Conservation (phyloP, 345 rosid species). For the Salix arbutifolia region DNA sequence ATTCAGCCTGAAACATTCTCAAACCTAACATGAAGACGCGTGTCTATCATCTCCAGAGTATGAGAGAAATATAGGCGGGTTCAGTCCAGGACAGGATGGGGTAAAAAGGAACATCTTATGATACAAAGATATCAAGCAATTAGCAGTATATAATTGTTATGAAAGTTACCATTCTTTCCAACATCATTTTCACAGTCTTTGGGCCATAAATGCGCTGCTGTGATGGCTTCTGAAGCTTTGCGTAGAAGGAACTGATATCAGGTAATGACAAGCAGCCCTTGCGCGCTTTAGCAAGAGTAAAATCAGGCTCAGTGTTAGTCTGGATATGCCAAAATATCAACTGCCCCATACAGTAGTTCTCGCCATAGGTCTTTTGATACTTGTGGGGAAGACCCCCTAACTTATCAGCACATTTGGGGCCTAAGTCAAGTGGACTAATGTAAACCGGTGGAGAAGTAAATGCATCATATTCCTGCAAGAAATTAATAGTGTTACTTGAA, state of each 20-base stretch:
- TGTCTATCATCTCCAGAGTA: not conserved
- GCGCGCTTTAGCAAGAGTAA: constrained; percentile 57
- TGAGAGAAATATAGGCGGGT: not conserved
- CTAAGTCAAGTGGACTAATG: constrained; percentile 90
- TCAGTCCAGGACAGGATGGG: not conserved
- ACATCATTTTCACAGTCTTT: constrained; percentile 59
- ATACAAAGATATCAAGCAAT: not conserved
- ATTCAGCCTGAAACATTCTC: not conserved
- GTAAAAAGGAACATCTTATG: not conserved
- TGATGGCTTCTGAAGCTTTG: constrained; percentile 76
- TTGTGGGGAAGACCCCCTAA: constrained; percentile 65
- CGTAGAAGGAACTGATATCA: constrained; percentile 77
- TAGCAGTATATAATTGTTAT: too few species aligned
- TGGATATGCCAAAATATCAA: constrained; percentile 93
- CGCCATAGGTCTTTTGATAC: constrained; percentile 83
- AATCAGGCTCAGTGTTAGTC: constrained; percentile 76
- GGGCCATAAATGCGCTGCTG: constrained; percentile 85
- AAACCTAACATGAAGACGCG: not conserved
- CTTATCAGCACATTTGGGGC: constrained; percentile 76
- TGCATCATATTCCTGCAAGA: constrained; percentile 62
- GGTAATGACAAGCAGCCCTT: constrained; percentile 93
- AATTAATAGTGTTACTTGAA: constrained; percentile 7
- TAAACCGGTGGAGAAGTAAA: constrained; percentile 81
- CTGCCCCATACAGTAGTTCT: constrained; percentile 94
- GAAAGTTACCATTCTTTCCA: constrained; percentile 74